Evolutionary conservation across 2,329 filamentous ascomycete genomes (phyloP).

Genomic region (Xylariomycetidae sp.): DNA sequence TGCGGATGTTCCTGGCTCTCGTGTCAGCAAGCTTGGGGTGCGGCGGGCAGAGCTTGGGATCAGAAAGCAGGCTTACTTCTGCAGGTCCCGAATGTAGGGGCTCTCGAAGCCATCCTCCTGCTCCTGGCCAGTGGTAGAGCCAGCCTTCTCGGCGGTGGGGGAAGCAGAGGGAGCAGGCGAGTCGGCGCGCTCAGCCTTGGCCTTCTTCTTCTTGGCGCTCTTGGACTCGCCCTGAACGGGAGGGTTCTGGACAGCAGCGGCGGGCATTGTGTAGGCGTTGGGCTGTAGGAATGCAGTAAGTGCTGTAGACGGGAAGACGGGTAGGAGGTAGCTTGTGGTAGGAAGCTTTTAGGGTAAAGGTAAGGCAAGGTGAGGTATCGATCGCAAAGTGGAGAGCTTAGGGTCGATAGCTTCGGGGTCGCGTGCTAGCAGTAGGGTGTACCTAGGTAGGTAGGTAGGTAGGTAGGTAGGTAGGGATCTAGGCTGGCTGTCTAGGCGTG

Average conservation of each 20-base stretch:
- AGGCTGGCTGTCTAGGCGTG: no score
- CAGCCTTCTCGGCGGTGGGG: conserved; percentile 42
- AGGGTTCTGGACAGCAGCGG: conserved; percentile 57
- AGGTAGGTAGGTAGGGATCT: conserved; percentile 4
- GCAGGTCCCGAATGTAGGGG: conserved; percentile 77
- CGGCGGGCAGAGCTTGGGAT: conserved; percentile 1
- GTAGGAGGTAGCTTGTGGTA: no score
- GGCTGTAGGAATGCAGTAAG: no score
- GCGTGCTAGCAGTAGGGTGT: no score
- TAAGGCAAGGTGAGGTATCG: no score
- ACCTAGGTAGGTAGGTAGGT: neutral
- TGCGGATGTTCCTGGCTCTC: conserved; percentile 70
- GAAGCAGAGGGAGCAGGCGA: conserved; percentile 49
- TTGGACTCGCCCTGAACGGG: conserved; percentile 57
- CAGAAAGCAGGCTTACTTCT: conserved; percentile 62
- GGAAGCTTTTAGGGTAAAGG: no score
- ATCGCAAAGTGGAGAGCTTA: no score
- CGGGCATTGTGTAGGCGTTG: conserved; percentile 48
- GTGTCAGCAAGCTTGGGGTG: conserved; percentile 10
- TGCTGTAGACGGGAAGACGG: no score
- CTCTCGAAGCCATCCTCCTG: conserved; percentile 62
- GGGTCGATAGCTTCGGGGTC: no score
- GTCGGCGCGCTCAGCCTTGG: conserved; percentile 46
- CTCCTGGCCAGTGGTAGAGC: conserved; percentile 43
- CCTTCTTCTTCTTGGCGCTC: conserved; percentile 64